phyloP scores from a whole-genome alignment of 306 rosid genomes.

The Glycine latifolia region DNA sequence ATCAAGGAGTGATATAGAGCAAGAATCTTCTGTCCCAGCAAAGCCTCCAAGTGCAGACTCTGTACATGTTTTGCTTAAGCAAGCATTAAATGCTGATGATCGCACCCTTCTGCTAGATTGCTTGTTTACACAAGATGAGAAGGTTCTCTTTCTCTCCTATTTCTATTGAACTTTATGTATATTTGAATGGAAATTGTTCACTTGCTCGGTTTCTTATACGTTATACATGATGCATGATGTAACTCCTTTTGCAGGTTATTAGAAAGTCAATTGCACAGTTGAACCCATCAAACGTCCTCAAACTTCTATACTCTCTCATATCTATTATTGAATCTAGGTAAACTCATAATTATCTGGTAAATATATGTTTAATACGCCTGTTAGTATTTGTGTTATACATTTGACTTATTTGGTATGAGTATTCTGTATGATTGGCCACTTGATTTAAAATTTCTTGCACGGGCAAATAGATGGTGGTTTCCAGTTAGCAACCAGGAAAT shows the following conservation, averaged over 20 bases:
- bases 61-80: conserved; percentile 73
- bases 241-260: conserved; percentile 61
- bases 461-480: not conserved
- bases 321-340: conserved; percentile 68
- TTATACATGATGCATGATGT: not conserved
- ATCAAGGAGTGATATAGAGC: conserved; percentile 37
- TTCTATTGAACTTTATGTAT: not conserved
- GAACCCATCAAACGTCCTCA: conserved; percentile 65
- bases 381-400: not conserved
- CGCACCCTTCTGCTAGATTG: conserved; percentile 68
- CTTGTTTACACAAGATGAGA: conserved; percentile 73
- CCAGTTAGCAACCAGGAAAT: not conserved
- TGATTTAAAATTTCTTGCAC: not conserved
- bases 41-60: conserved; percentile 81
- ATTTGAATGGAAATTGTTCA: not conserved
- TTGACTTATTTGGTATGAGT: not conserved
- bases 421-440: conserved; percentile 2
- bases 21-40: conserved; percentile 47
- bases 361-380: not conserved
- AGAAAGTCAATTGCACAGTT: conserved; percentile 62
- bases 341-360: not conserved
- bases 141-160: conserved; percentile 47
- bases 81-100: conserved; percentile 81
- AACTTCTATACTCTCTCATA: conserved; percentile 65
- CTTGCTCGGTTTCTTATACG: no score